These are phyloP conservation scores for Dentipellis fragilis DNA, from an alignment of 768 basidiomycete species.

Conservation along the genomic window DNA sequence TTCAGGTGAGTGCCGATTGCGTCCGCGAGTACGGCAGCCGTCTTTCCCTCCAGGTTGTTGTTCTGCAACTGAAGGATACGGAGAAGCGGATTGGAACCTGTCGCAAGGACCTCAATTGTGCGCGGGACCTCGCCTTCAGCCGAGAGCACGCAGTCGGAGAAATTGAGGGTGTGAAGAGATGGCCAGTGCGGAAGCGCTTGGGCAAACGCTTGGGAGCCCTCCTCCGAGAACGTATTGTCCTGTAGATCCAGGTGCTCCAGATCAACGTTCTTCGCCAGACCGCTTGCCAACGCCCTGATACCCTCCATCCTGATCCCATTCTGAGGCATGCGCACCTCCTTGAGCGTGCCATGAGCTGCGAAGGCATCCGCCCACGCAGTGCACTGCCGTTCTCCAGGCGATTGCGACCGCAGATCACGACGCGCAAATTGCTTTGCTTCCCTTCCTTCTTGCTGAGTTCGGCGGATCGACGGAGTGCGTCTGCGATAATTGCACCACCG, in stretches of 20 bases:
- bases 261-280: constrained; percentile 54
- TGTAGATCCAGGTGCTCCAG: constrained; percentile 82
- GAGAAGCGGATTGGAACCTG: constrained; percentile 66
- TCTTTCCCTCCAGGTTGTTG: constrained; percentile 71
- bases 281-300: constrained; percentile 66
- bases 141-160: constrained; percentile 87
- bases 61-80: constrained; percentile 80
- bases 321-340: constrained; percentile 90
- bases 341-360: constrained; percentile 68
- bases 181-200: constrained; percentile 62
- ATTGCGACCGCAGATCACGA: constrained; percentile 89
- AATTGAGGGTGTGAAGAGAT: constrained; percentile 63
- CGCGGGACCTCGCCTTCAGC: constrained; percentile 69
- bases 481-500: constrained; percentile 45
- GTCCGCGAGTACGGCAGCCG: constrained; percentile 58
- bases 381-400: constrained; percentile 91
- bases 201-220: constrained; percentile 46
- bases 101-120: constrained; percentile 48
- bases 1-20: constrained; percentile 53
- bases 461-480: not conserved
- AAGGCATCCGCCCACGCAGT: constrained; percentile 80
- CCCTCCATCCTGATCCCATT: constrained; percentile 96
- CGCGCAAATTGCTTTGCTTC: constrained; percentile 59
- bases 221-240: constrained; percentile 76
- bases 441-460: constrained; percentile 43